Conservation (phyloP, 2,329 filamentous ascomycete genomes). For the Ambrosiella xylebori region DNA sequence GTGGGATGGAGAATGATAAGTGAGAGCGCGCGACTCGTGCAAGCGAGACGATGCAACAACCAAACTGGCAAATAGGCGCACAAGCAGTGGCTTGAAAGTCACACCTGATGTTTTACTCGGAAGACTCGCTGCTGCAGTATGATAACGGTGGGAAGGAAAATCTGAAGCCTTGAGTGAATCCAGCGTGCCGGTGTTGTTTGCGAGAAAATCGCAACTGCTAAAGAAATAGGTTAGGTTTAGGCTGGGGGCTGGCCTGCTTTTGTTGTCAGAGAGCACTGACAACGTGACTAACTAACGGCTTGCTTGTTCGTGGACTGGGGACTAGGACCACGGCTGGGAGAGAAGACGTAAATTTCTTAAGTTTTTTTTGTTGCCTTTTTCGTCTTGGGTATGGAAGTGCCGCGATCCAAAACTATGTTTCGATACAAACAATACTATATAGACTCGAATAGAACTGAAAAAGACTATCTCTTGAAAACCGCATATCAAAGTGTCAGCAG, state of each 20-base stretch:
- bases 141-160: slow-evolving; percentile 8
- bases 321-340: background rate
- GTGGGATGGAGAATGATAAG: slow-evolving; percentile 2
- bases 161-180: slow-evolving; percentile 12
- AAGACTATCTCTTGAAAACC: background rate
- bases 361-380: background rate
- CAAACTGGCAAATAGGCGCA: slow-evolving; percentile 10
- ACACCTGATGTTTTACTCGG: slow-evolving; percentile 9
- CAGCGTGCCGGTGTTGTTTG: slow-evolving; percentile 9
- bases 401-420: background rate
- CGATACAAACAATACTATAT: background rate
- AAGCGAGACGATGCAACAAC: slow-evolving; percentile 10
- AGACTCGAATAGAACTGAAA: background rate
- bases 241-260: background rate
- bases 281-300: background rate
- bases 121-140: slow-evolving; percentile 6
- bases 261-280: background rate
- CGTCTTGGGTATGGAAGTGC: background rate
- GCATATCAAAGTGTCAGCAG: background rate
- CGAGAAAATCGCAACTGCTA: background rate
- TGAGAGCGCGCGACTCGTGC: slow-evolving; percentile 10
- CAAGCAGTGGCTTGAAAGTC: slow-evolving; percentile 9
- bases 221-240: background rate
- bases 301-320: background rate
- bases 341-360: background rate